Evolutionary conservation across 2,329 filamentous ascomycete genomes (phyloP).

Genomic region (Clonostachys solani): DNA sequence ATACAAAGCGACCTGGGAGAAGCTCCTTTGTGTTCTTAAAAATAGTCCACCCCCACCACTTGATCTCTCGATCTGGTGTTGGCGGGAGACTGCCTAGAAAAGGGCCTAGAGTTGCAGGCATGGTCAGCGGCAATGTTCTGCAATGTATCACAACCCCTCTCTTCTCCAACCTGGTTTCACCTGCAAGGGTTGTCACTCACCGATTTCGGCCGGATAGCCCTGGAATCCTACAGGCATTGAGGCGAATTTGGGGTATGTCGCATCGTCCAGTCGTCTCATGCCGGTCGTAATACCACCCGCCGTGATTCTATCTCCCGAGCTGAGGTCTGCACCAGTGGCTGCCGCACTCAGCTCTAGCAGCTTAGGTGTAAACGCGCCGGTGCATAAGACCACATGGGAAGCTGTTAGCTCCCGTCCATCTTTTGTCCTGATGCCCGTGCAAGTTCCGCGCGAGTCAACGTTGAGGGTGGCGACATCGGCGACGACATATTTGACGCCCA

Average conservation of each 20-base stretch:
- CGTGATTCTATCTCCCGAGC: slow-evolving; percentile 48
- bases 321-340: slow-evolving; percentile 37
- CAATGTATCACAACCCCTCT: neutral
- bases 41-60: slow-evolving; percentile 59
- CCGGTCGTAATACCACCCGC: slow-evolving; percentile 57
- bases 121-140: neutral
- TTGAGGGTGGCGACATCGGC: slow-evolving; percentile 46
- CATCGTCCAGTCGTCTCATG: slow-evolving; percentile 46
- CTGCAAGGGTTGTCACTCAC: slow-evolving; percentile 12
- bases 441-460: slow-evolving; percentile 29
- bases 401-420: slow-evolving; percentile 40
- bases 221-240: slow-evolving; percentile 45
- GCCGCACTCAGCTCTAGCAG: slow-evolving; percentile 48
- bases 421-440: slow-evolving; percentile 42
- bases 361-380: slow-evolving; percentile 54
- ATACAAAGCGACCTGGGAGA: slow-evolving; percentile 47
- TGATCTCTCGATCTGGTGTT: slow-evolving; percentile 43
- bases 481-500: slow-evolving; percentile 55
- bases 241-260: slow-evolving; percentile 36
- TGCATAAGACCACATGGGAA: slow-evolving; percentile 46
- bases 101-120: slow-evolving; percentile 28
- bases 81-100: slow-evolving; percentile 56
- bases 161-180: neutral
- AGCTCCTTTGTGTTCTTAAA: slow-evolving; percentile 52
- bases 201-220: slow-evolving; percentile 27